These are phyloP conservation scores for Trichosporon ovoides DNA, from an alignment of 1,284 basidiomycete genomes.

Conservation along the genomic window DNA sequence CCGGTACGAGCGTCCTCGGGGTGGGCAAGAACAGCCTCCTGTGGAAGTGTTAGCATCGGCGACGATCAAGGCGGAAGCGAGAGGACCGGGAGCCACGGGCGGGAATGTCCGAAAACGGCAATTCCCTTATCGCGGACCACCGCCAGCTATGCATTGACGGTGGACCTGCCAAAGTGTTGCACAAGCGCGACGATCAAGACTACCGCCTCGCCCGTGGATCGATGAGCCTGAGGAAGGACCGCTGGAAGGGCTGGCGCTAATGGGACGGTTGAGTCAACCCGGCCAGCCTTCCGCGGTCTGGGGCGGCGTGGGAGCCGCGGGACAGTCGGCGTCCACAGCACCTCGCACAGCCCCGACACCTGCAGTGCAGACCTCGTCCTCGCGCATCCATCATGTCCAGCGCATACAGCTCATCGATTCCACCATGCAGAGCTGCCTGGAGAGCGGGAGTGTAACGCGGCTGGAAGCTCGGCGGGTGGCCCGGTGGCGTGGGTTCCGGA, in stretches of 20 bases:
- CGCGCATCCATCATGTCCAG: neutral
- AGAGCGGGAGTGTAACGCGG: neutral
- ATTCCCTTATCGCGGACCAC: slow-evolving; percentile 12
- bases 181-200: neutral
- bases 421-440: neutral
- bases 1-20: slow-evolving; percentile 73
- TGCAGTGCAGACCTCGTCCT: neutral
- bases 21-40: slow-evolving; percentile 71
- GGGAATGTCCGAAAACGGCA: slow-evolving; percentile 33
- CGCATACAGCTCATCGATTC: neutral
- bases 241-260: neutral
- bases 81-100: neutral
- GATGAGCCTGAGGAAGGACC: neutral
- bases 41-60: slow-evolving; percentile 15
- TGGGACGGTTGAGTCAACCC: slow-evolving; percentile 4
- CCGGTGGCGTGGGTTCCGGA: slow-evolving; percentile 8
- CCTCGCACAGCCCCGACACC: neutral
- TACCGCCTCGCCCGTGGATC: neutral
- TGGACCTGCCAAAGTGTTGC: neutral
- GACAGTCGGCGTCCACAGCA: neutral
- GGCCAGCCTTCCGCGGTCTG: slow-evolving; percentile 1
- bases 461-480: neutral
- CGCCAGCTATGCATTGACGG: neutral
- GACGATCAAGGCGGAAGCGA: no score
- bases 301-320: slow-evolving; percentile 3